Percentiles rank a stretch among this genome's conserved stretches.
These are phyloP conservation scores for Trypanosoma theileri DNA, from an alignment of 208 protist species.

Conservation along the genomic window DNA sequence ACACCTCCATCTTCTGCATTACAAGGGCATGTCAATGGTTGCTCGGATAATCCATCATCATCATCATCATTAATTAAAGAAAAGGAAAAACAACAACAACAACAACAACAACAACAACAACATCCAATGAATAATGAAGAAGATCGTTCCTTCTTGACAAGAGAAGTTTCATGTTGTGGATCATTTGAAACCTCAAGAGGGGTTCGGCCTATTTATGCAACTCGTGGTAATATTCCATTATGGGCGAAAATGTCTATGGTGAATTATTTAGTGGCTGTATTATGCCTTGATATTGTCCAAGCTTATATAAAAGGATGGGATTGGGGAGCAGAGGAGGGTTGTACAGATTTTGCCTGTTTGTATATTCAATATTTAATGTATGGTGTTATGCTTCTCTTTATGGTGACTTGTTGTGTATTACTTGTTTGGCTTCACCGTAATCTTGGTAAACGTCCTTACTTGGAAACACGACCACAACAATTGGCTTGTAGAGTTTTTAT, in stretches of 20 bases:
- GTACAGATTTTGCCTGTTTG: constrained; percentile 34
- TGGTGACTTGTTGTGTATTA: constrained; percentile 46
- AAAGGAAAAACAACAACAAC: neutral
- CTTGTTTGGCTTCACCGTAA: constrained; percentile 61
- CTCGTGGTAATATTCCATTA: constrained; percentile 28
- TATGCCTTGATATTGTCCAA: constrained; percentile 41
- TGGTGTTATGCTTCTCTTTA: constrained; percentile 45
- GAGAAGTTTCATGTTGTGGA: constrained; percentile 4
- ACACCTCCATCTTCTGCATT: neutral
- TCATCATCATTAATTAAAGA: no score
- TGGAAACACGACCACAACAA: constrained; percentile 76
- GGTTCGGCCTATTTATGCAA: constrained; percentile 10
- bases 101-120: neutral
- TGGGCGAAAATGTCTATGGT: constrained; percentile 31
- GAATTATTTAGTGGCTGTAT: constrained; percentile 16
- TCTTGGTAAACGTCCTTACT: constrained; percentile 60
- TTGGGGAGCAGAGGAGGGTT: constrained; percentile 35
- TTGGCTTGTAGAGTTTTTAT: constrained; percentile 80
- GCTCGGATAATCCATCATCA: neutral
- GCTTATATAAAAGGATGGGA: constrained; percentile 34
- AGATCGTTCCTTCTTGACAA: neutral
- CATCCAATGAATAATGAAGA: constrained; percentile 1
- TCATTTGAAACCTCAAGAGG: neutral
- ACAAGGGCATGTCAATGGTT: neutral
- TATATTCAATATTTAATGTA: constrained; percentile 31